Base-by-base conservation (phyloP, 768 basidiomycete species). In the Boletus pseudopeckii region DNA sequence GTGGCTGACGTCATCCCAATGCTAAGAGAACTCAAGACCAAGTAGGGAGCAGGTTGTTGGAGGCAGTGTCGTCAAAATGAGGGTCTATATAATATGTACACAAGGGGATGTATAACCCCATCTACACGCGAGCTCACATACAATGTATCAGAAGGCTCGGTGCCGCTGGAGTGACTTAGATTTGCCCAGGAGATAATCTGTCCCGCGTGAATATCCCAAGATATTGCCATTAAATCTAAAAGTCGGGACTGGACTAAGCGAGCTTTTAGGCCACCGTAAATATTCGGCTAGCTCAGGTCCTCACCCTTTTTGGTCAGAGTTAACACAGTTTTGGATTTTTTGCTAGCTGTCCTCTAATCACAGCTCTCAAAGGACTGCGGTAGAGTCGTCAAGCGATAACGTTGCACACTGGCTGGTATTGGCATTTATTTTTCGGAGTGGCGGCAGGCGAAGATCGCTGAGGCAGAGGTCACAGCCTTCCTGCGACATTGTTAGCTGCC, bases 1-100 rank as follows among this genome's bases (percentile, higher is more conserved):
- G 18, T 72, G 48, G 44, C 40, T 1, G 70, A 72, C 9, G 65
- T 72, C n/a, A 68, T 72, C 6, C 66, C 64, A n/a, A 53, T 51
- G 34, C 28, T 70, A 26, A 68, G 69, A 52, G 49, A 54, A n/a
- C 60, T 70, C 36, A 70, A 48, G 50, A 24, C 33, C 5, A 59
- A 49, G 49, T 64, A 65, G 50, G 38, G 13, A 20, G 38, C 18
- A 8, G 28, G n/a, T 3, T 18, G 11, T 44, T 34, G 22, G 36
- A 34, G 17, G 30, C 26, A 28, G 32, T 5, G 32, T n/a, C n/a
- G n/a, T n/a, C n/a, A n/a, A n/a, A n/a, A 37, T 20, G 38, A 41
- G 5, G 1, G 24, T 44, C 17, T n/a, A 52, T 45, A 8, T 28
- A 4, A 24, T 8, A 46, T 32, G 7, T 46, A 9, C 9, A 11